Evolutionary conservation across 2,329 filamentous ascomycete genomes (phyloP), one percentile per base, ranked within the genome.

Genomic region (Aspergillus sp.): DNA sequence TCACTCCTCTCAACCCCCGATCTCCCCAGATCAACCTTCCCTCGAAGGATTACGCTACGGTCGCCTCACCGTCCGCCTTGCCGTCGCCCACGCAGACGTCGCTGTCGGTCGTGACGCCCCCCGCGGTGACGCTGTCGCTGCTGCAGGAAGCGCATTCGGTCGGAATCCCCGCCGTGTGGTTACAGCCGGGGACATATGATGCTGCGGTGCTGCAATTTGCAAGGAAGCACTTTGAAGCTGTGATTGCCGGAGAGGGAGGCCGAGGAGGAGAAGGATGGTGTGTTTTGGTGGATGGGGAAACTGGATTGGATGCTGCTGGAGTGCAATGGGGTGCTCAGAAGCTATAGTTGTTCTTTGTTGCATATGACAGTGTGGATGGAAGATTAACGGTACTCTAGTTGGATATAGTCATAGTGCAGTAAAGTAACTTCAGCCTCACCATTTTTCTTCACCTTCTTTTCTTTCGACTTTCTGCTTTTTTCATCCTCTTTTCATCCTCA

Each of bases 151-250:
- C 91, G 0, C 86, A 84, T 67, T 74, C 79, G 48, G 75, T 86
- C 9, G 84, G 90, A 3, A 73, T 95, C 41, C 78, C 81, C 15
- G 79, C 87, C 22, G 83, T 95, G 4, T 95, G 88, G 86, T 72
- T 97, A 55, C 93, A 97, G 71, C 93, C 93, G 0, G 93, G 91
- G 1, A 90, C 83, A 13, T 97, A 86, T 63, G 83, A 95, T 64
- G 81, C 86, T 45, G 81, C 82, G 49, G 85, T 89, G 19, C 64
- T 95, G 53, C 72, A 78, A 37, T 90, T 80, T 66, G 89, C 88
- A 3, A 73, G 77, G 51, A 73, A 72, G 41, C 78, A 85, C 54
- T 95, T 93, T 60, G 74, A 82, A 55, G 82, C 83, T 33, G 85
- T 74, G 41, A 77, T 89, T 32, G 84, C 81, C 75, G 52, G 83